A percentile compares a stretch with the other conserved stretches of the same genome.
Evolutionary conservation across 495 filamentous ascomycete species (phyloP).

Genomic region (Symbiotaphrina buchneri): DNA sequence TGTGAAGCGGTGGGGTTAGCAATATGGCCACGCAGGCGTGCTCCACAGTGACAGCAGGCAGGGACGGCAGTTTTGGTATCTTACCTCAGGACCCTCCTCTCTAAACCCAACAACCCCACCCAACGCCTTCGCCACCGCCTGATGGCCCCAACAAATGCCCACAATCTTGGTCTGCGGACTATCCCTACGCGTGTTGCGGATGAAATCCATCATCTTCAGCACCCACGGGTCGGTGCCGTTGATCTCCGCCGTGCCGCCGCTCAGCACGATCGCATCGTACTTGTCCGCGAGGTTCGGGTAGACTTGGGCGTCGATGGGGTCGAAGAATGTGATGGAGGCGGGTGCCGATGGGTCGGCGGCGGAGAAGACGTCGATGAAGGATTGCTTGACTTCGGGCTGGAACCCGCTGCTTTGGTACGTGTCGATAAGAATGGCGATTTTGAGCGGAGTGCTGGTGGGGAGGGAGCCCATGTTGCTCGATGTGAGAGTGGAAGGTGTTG

Average conservation of each 20-base stretch:
- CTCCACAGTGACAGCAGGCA: conserved; percentile 16
- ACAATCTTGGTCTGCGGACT: conserved; percentile 19
- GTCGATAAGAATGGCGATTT: conserved; percentile 23
- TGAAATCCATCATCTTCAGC: conserved; percentile 17
- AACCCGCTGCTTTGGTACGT: conserved; percentile 16
- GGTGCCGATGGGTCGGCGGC: conserved; percentile 10
- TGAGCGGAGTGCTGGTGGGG: conserved; percentile 3
- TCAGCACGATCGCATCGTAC: conserved; percentile 23
- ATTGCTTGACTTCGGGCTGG: conserved; percentile 15
- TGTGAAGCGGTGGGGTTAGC: conserved; percentile 5
- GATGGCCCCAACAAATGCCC: conserved; percentile 25
- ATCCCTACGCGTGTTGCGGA: conserved; percentile 14
- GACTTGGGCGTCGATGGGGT: conserved; percentile 14
- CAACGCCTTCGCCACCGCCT: conserved; percentile 19
- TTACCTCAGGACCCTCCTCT: not conserved
- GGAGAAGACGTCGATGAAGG: conserved; percentile 16
- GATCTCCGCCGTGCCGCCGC: conserved; percentile 22
- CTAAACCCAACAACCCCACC: conserved; percentile 17
- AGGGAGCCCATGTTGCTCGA: too few species aligned
- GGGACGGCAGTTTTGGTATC: not conserved
- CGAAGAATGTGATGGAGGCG: conserved; percentile 18
- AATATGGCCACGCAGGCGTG: not conserved
- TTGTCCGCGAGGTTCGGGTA: conserved; percentile 18
- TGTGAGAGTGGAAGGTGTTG: too few species aligned
- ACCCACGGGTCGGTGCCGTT: conserved; percentile 20